Evolutionary conservation across 768 basidiomycete genomes (phyloP), one percentile per base, ranked within the genome.

Genomic region (Lyophyllum semitale): DNA sequence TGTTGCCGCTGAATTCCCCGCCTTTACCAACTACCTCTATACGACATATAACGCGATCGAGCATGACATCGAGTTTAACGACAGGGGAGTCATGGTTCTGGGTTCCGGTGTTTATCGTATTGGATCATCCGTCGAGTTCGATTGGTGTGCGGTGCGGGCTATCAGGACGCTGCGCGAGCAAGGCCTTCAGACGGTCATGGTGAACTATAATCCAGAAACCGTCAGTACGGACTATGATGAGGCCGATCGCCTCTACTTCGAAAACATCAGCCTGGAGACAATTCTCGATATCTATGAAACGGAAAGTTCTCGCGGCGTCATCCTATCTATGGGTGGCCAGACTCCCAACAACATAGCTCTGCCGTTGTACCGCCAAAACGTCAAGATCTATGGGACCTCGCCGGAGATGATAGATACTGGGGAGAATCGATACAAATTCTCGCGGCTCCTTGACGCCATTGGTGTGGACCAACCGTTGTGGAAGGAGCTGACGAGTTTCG

Each of bases 331-430:
- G 95, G 96, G 96, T 64, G 96, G 96, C 20, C 96, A 99, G 69
- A 97, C 92, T 0, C 95, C 97, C 27, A 98, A 99, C 79, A 99
- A 99, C 72, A 98, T 99, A 61, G 95, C 96, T 5, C 80, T 99
- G 33, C 93, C 92, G 1, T 77, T 99, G n/a, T 85, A 88, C 75
- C 93, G 96, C 60, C 91, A 98, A 75, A 98, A 96, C 65, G 95
- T 97, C 74, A 94, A 95, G 76, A 96, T 99, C 57, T 95, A 96
- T 69, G 96, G 96, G 30, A 99, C 96, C 1, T 98, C 95, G 3
- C 96, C 96, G 1, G 96, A 98, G 77, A 97, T 97, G 93, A 98
- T 99, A 65, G 96, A 99, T 65, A 98, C 95, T 5, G 96, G 96
- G 6, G 96, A 99, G 80, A 98, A 99, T 70, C 81, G 96, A 58